A percentile compares a stretch with the other conserved stretches of the same genome.
These are phyloP conservation scores for Alternaria panax DNA, from an alignment of 2,329 filamentous ascomycete species.

Conservation along the genomic window DNA sequence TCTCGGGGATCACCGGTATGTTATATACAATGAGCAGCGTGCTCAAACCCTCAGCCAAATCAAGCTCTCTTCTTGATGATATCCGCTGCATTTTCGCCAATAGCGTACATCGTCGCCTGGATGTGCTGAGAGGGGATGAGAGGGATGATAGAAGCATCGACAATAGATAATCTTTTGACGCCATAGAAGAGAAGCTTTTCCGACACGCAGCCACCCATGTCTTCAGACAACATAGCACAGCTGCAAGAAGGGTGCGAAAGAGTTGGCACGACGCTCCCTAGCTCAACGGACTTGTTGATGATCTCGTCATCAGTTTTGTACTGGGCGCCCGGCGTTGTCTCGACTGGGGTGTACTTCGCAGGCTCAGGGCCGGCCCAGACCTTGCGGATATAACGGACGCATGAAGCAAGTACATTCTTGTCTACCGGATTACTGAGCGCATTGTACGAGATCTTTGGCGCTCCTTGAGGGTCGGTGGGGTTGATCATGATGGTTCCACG, in stretches of 20 bases:
- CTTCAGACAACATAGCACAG: constrained; percentile 46
- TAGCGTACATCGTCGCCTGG: constrained; percentile 45
- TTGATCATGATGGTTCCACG: constrained; percentile 45
- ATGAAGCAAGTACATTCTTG: constrained; percentile 42
- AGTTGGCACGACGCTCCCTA: constrained; percentile 29
- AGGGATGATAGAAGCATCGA: constrained; percentile 45
- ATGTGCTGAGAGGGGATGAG: constrained; percentile 42
- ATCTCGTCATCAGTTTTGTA: constrained; percentile 39
- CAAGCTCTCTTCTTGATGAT: constrained; percentile 37
- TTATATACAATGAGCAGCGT: background rate
- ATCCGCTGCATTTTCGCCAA: constrained; percentile 45
- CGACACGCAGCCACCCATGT: constrained; percentile 40
- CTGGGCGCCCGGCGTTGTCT: constrained; percentile 37
- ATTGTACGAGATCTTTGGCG: constrained; percentile 37
- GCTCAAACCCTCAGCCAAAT: background rate
- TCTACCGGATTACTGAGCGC: constrained; percentile 43
- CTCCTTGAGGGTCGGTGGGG: constrained; percentile 36
- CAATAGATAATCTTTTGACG: constrained; percentile 33
- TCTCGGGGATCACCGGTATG: background rate
- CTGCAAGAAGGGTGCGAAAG: constrained; percentile 38
- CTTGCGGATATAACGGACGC: constrained; percentile 45
- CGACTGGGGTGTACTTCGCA: constrained; percentile 26
- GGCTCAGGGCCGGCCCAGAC: constrained; percentile 41
- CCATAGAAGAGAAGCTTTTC: constrained; percentile 41
- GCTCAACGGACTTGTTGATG: constrained; percentile 26